Conservation (phyloP, 2,329 filamentous ascomycete genomes). For the Pseudogymnoascus sp. region DNA sequence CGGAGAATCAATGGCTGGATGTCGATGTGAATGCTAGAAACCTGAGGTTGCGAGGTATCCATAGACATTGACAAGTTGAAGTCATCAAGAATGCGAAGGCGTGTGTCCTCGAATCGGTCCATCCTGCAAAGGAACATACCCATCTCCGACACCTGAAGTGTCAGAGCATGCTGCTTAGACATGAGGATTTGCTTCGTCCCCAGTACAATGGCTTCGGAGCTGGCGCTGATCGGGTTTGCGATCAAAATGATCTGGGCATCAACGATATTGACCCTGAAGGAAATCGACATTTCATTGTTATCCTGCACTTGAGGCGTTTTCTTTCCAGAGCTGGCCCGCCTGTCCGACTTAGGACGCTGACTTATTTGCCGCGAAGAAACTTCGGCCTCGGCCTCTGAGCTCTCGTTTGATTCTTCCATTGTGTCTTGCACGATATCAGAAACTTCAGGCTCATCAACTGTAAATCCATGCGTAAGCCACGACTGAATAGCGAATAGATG, state of each 20-base stretch:
- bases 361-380: slow-evolving; percentile 10
- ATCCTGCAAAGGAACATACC: slow-evolving; percentile 99
- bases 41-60: slow-evolving; percentile 56
- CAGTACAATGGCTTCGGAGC: slow-evolving; percentile 91
- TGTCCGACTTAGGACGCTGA: background rate
- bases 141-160: slow-evolving; percentile 85
- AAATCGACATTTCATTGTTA: slow-evolving; percentile 54
- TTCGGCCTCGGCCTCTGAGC: slow-evolving; percentile 53
- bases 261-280: slow-evolving; percentile 87
- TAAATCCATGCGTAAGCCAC: slow-evolving; percentile 69
- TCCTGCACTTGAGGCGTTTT: background rate
- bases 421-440: slow-evolving; percentile 42
- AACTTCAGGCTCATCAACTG: slow-evolving; percentile 51
- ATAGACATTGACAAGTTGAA: slow-evolving; percentile 88
- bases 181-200: slow-evolving; percentile 89
- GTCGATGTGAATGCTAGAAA: slow-evolving; percentile 76
- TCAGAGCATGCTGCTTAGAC: slow-evolving; percentile 88
- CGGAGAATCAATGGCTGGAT: slow-evolving; percentile 87
- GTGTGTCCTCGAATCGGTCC: slow-evolving; percentile 90
- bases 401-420: slow-evolving; percentile 49
- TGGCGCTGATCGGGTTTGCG: slow-evolving; percentile 82
- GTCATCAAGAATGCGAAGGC: slow-evolving; percentile 89
- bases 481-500: slow-evolving; percentile 86
- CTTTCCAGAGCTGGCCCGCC: background rate
- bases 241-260: slow-evolving; percentile 96